Evolutionary conservation across 2,329 filamentous ascomycete genomes (phyloP).

Genomic region (Apiospora pterosperma): DNA sequence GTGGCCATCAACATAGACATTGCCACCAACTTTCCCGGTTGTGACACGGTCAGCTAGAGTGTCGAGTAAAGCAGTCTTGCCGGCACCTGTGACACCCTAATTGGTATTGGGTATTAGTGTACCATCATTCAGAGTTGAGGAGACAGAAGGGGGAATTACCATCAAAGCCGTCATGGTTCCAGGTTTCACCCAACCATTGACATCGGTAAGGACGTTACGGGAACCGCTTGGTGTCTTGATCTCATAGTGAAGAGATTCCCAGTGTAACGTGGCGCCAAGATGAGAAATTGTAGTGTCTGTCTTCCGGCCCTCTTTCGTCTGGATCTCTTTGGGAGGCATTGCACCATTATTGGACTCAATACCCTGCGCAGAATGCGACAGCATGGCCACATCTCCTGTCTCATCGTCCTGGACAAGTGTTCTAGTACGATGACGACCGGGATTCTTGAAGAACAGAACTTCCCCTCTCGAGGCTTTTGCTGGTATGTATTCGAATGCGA

Average conservation of each 20-base stretch:
- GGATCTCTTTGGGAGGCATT: too few relatives aligned
- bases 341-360: not conserved
- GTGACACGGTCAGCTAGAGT: constrained; percentile 58
- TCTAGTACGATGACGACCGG: not conserved
- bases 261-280: constrained; percentile 3
- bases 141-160: constrained; percentile 25
- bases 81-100: constrained; percentile 57
- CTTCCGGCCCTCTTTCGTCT: too few relatives aligned
- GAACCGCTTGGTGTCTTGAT: constrained; percentile 48
- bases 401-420: not conserved
- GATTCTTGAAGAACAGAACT: not conserved
- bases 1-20: constrained; percentile 64
- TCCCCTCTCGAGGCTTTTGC: not conserved
- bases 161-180: constrained; percentile 63
- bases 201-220: constrained; percentile 52
- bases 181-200: constrained; percentile 60
- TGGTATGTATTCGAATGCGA: not conserved
- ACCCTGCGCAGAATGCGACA: not conserved
- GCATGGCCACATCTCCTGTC: not conserved
- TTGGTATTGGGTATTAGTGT: too few relatives aligned
- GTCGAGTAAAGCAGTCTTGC: constrained; percentile 61
- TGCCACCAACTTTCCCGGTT: constrained; percentile 7
- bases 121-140: not conserved
- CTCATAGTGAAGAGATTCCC: constrained; percentile 4
- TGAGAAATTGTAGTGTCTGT: too few relatives aligned